phyloP scores from a whole-genome alignment of 148 eudicot genomes.

The Nepenthes mirabilis region DNA sequence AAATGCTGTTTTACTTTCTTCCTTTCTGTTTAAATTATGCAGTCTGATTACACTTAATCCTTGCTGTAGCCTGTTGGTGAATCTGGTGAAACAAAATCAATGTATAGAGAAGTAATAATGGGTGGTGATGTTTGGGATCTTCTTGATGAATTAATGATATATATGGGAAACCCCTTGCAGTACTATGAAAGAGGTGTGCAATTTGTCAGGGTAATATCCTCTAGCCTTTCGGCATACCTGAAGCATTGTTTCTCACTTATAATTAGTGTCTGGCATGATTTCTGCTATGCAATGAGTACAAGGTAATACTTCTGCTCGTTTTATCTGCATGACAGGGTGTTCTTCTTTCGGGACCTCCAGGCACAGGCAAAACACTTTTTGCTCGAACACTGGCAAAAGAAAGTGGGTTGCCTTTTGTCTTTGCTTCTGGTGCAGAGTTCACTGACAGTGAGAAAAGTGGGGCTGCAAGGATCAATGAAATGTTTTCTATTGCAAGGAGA shows the following conservation, averaged over 20 bases:
- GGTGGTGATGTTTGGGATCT: constrained; percentile 99
- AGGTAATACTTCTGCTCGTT: neutral
- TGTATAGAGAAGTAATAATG: constrained; percentile 75
- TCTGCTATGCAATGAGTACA: neutral
- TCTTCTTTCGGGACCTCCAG: constrained; percentile 91
- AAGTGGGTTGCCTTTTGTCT: constrained; percentile 92
- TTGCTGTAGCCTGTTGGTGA: constrained; percentile 60
- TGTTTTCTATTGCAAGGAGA: constrained; percentile 78
- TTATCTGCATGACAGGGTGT: constrained; percentile 48
- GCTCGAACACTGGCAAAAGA: constrained; percentile 78
- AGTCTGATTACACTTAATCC: constrained; percentile 11
- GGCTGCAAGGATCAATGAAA: constrained; percentile 65
- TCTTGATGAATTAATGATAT: constrained; percentile 78
- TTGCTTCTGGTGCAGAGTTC: constrained; percentile 97
- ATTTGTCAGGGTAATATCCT: constrained; percentile 66
- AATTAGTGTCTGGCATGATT: neutral
- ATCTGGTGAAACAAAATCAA: constrained; percentile 56
- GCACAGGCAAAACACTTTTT: constrained; percentile 93
- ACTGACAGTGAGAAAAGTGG: constrained; percentile 93
- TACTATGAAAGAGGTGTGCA: constrained; percentile 72
- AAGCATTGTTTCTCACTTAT: too few species aligned
- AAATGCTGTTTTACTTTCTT: neutral
- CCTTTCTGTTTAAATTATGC: constrained; percentile 2
- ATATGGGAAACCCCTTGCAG: constrained; percentile 87
- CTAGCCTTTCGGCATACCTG: neutral